Evolutionary conservation across 2,329 filamentous ascomycete species (phyloP), one percentile per base, ranked within the genome.

Genomic region (Fusarium setosum): DNA sequence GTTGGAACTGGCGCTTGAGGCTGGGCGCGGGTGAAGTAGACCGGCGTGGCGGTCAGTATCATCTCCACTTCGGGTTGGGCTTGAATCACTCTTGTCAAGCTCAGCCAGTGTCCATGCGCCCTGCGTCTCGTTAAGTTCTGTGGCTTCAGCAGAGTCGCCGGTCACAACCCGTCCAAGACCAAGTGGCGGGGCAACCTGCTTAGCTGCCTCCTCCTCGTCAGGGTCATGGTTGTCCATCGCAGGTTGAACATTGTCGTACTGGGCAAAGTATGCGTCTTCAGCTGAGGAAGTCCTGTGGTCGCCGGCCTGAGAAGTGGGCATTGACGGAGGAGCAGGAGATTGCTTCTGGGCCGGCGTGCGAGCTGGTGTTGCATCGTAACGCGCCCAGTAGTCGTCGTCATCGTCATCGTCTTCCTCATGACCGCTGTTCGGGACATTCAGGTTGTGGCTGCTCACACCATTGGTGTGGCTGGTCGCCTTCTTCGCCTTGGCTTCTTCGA

Each of bases 221-320:
- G 92, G 92, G 67, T 94, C 92, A 74, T 94, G 89, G 56, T 88
- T 88, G 76, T 95, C 92, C 83, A 95, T 88, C 29, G 92, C 92
- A 3, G 92, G 91, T 74, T 95, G 92, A 9, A 95, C 91, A 64
- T 87, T 83, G 69, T 91, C 89, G 75, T 96, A 95, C 73, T 90
- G 88, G 17, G 90, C 87, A 75, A 88, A 95, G 76, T 95, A 95
- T 40, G 88, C 88, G 44, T 90, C 87, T 63, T 94, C 92, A 18
- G 82, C 81, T 8, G 81, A 80, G 10, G 77, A 63, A 34, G 50
- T 69, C 20, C 69, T 67, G 52, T 71, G 71, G 31, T 72, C 49
- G 23, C 54, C 59, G 12, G 50, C 58, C 32, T 70, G 51, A 15
- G 70, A 65, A 18, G 77, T 74, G 8, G 74, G 57, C 48, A 63